phyloP scores from a whole-genome alignment of 2,329 filamentous ascomycete genomes.

The Fusarium anguioides region DNA sequence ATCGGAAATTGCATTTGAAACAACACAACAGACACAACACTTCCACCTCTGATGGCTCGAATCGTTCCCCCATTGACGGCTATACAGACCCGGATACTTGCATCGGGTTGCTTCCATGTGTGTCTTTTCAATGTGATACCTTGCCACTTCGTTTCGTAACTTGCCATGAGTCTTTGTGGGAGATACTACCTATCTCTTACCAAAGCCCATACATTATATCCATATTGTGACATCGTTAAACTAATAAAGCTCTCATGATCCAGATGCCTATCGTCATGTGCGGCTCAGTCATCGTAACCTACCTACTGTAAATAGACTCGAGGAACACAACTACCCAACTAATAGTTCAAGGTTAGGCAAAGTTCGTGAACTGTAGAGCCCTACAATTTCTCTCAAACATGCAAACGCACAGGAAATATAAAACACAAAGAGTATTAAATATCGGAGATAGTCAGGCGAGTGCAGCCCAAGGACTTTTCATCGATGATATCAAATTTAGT shows the following conservation, averaged over 20 bases:
- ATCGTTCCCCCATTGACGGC: conserved; percentile 11
- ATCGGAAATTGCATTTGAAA: conserved; percentile 47
- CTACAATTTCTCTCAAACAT: not conserved
- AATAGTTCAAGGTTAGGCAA: not conserved
- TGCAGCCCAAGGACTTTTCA: not conserved
- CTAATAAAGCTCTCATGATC: not conserved
- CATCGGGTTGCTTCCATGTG: conserved; percentile 19
- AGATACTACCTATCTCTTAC: not conserved
- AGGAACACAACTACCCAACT: not conserved
- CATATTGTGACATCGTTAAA: not conserved
- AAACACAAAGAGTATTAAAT: not conserved
- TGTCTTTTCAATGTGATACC: conserved; percentile 6
- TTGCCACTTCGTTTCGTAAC: not conserved
- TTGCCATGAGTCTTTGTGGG: not conserved
- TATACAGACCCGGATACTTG: conserved; percentile 7
- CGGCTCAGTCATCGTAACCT: not conserved
- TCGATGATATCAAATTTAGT: not conserved
- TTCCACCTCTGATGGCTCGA: conserved; percentile 12
- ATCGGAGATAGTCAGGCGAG: not conserved
- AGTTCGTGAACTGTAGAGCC: not conserved
- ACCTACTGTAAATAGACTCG: not conserved
- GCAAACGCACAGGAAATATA: not conserved
- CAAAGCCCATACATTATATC: not conserved
- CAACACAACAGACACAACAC: conserved; percentile 36
- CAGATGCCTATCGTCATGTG: not conserved